phyloP scores from a whole-genome alignment of 345 rosid genomes.

The Syzygium jambos region DNA sequence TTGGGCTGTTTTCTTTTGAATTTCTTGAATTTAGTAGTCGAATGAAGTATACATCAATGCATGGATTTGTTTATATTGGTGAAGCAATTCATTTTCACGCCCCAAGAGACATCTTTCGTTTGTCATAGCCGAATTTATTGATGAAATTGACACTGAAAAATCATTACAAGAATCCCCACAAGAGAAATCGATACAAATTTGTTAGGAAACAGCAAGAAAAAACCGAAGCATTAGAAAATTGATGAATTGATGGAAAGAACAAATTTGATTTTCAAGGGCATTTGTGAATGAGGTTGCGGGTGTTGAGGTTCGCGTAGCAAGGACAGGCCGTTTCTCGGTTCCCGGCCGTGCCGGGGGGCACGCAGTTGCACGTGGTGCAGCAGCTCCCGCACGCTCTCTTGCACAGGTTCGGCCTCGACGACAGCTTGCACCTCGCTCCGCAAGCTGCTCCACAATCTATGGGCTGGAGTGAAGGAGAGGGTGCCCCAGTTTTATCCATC shows the following conservation, averaged over 20 bases:
- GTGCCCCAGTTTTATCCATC: neutral
- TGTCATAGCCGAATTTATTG: neutral
- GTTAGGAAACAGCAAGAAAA: neutral
- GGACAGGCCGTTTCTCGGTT: slow-evolving; percentile 8
- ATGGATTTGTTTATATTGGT: neutral
- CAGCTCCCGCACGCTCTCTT: slow-evolving; percentile 17
- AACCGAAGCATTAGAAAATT: neutral
- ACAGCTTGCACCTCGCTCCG: slow-evolving; percentile 1
- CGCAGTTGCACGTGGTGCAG: slow-evolving; percentile 7
- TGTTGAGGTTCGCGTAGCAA: slow-evolving; percentile 10
- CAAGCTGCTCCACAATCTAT: slow-evolving; percentile 8
- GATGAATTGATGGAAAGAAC: neutral
- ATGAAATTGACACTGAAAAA: neutral
- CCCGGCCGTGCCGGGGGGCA: slow-evolving; percentile 17
- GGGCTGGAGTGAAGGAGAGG: neutral
- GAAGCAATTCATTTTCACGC: neutral
- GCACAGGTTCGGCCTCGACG: slow-evolving; percentile 16
- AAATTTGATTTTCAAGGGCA: slow-evolving; percentile 1
- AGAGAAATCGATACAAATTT: neutral
- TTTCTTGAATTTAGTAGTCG: neutral
- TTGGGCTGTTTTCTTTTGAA: neutral
- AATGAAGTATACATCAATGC: neutral
- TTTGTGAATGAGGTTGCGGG: neutral
- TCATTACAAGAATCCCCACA: neutral
- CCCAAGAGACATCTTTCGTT: neutral